Conservation (phyloP, 192 early-diverging fungal genomes). For the Linnemannia schmuckeri region DNA sequence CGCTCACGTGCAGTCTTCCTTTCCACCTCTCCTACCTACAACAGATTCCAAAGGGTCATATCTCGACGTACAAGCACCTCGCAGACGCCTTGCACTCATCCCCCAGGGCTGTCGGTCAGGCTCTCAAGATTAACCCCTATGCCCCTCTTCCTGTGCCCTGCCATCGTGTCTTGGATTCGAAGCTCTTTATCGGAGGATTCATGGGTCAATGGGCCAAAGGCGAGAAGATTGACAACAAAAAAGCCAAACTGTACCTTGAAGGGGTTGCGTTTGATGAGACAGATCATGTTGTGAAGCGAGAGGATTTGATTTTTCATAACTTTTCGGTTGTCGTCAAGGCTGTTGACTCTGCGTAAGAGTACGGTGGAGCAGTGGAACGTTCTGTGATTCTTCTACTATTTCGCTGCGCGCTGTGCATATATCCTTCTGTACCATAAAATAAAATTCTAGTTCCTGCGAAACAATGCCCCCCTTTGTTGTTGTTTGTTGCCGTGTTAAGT, state of each 20-base stretch:
- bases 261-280: slow-evolving; percentile 72
- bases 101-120: slow-evolving; percentile 77
- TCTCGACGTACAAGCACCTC: slow-evolving; percentile 77
- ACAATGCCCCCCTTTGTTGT: too few relatives aligned
- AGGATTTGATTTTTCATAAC: slow-evolving; percentile 62
- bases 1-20: not conserved
- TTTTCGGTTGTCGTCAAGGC: slow-evolving; percentile 41
- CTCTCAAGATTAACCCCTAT: slow-evolving; percentile 77
- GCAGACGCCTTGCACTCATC: slow-evolving; percentile 71
- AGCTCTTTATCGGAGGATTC: slow-evolving; percentile 79
- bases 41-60: slow-evolving; percentile 70
- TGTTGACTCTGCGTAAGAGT: not conserved
- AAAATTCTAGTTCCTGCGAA: too few relatives aligned
- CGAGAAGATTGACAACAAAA: slow-evolving; percentile 74
- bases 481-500: too few relatives aligned
- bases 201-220: slow-evolving; percentile 72
- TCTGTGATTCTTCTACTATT: too few relatives aligned
- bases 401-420: too few relatives aligned
- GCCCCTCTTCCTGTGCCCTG: slow-evolving; percentile 78
- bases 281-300: slow-evolving; percentile 61
- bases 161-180: slow-evolving; percentile 74
- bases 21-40: not conserved
- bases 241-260: slow-evolving; percentile 75
- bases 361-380: not conserved
- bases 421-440: too few relatives aligned